phyloP scores from a whole-genome alignment of 768 basidiomycete genomes.

The Rhodotorula sphaerocarpa region DNA sequence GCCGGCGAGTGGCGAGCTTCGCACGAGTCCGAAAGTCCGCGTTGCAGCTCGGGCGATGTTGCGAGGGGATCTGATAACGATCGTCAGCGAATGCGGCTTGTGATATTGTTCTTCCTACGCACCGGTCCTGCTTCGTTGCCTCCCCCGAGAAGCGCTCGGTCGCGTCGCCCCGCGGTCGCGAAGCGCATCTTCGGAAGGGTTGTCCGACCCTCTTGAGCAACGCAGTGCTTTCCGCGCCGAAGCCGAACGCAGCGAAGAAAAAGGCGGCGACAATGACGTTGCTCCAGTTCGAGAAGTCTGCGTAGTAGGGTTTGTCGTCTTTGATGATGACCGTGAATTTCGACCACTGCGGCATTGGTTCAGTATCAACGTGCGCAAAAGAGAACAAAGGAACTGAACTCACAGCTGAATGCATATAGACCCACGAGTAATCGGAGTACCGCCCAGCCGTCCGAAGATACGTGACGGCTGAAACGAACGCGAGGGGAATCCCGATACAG shows the following conservation, averaged over 20 bases:
- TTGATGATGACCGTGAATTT: background rate
- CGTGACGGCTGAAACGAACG: background rate
- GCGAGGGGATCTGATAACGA: no score
- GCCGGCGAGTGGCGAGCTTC: no score
- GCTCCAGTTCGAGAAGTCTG: background rate
- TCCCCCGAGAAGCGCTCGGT: no score
- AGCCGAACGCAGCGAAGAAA: slow-evolving; percentile 4
- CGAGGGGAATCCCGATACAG: slow-evolving; percentile 1
- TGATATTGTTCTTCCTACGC: no score
- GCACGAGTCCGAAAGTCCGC: no score
- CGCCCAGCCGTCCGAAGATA: background rate
- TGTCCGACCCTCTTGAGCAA: background rate
- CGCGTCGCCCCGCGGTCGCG: no score
- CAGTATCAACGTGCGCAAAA: no score
- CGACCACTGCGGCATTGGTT: no score
- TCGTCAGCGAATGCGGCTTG: no score
- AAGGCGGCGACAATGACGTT: slow-evolving; percentile 1
- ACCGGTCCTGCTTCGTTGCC: no score
- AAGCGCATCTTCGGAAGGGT: no score
- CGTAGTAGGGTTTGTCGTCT: background rate
- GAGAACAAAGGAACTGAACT: background rate
- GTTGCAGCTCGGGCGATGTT: no score
- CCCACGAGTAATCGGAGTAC: slow-evolving; percentile 6
- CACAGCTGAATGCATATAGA: background rate
- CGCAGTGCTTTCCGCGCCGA: background rate